Evolutionary conservation across 139 green algal genomes (phyloP), one percentile per base, ranked within the genome.

Genomic region (Picochlorum sp.): DNA sequence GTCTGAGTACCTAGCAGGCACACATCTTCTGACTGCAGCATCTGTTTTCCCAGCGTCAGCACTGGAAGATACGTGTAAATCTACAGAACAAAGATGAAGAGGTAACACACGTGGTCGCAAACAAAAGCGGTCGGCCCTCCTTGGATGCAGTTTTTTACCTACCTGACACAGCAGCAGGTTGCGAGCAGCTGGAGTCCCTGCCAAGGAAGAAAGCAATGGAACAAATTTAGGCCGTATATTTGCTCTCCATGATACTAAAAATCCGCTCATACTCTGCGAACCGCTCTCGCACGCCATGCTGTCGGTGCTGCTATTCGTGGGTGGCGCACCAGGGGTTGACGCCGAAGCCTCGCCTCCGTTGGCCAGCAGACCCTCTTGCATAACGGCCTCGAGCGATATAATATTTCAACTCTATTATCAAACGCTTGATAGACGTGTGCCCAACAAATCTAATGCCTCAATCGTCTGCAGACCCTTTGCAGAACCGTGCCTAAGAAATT

Each of bases 11-110:
- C 65, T 26, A 74, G 41, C 41, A 78, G 60, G 65, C 71, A 78
- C 47, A 74, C 46, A 54, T 58, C 45, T 32, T 73, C 71, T 1
- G 65, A 60, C 51, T 73, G 64, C 4, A 78, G 65, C 16, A 74
- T 13, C 59, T 78, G 65, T 37, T 64, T 54, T 7, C 60, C 65
- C 54, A 69, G 49, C 2, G 41, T 66, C 15, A 78, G 41, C 28
- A 78, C 71, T 15, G 71, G 71, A 24, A 78, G 23, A 61, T 74
- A 78, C 0, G 65, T 78, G 47, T 54, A 69, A 5, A 74, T 61
- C 71, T 78, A 51, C 58, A 50, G 21, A 18, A 11, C 16, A 32
- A 16, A 44, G 18, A 34, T 8, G 11, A 77, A 47, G 37, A 77
- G 57, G 23, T 69, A 58, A 13, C n/a, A 30, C 15, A 77, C 30